A percentile compares a stretch with the other conserved stretches of the same genome.
These are phyloP conservation scores for Nakaseomyces nivariensis DNA, from an alignment of 1,139 yeast genomes.

Conservation along the genomic window DNA sequence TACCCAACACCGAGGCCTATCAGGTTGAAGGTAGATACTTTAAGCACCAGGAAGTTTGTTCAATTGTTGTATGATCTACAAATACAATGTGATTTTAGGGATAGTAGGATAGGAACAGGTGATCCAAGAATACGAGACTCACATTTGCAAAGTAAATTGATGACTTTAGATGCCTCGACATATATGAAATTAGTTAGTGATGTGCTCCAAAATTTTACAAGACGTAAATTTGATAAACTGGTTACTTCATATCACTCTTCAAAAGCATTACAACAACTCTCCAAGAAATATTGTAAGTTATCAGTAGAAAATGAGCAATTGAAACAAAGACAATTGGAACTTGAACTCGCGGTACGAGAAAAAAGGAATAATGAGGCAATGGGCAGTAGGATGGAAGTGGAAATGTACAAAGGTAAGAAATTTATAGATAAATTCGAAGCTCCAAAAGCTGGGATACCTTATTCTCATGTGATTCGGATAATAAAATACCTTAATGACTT, in stretches of 20 bases:
- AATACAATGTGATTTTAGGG: background rate
- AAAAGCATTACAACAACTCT: background rate
- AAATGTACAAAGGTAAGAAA: background rate
- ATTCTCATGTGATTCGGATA: constrained; percentile 40
- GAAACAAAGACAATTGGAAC: constrained; percentile 25
- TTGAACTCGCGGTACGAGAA: constrained; percentile 23
- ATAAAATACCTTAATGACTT: constrained; percentile 38
- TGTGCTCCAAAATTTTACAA: background rate
- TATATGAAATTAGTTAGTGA: background rate
- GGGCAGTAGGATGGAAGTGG: constrained; percentile 29
- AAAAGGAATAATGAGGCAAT: constrained; percentile 36
- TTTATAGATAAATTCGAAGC: background rate
- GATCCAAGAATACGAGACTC: background rate
- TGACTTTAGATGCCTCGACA: background rate
- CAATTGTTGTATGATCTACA: background rate
- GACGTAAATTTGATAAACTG: background rate
- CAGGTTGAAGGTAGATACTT: background rate
- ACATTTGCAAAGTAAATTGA: background rate
- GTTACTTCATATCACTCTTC: background rate
- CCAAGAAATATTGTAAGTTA: constrained; percentile 9
- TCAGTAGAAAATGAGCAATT: constrained; percentile 29
- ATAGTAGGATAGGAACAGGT: background rate
- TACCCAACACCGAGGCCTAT: background rate
- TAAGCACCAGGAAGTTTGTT: background rate
- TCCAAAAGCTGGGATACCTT: background rate